A percentile compares a stretch with the other conserved stretches of the same genome.
These are phyloP conservation scores for Prunus dulcis DNA, from an alignment of 306 rosid species.

Conservation along the genomic window DNA sequence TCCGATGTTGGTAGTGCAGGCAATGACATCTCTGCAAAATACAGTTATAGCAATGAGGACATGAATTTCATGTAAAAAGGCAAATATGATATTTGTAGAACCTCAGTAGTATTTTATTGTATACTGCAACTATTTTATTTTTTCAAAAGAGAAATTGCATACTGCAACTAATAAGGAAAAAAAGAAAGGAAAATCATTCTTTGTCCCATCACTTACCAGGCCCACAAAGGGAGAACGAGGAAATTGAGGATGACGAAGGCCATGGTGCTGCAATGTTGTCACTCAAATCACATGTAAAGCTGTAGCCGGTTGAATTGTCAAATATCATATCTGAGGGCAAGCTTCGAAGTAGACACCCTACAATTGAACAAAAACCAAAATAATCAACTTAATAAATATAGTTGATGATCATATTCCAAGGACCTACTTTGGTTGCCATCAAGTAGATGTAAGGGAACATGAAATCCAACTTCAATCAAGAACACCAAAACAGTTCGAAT, in stretches of 20 bases:
- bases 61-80: slow-evolving; percentile 7
- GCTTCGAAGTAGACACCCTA: slow-evolving; percentile 96
- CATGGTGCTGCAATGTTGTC: slow-evolving; percentile 95
- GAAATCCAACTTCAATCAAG: neutral
- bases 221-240: slow-evolving; percentile 85
- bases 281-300: slow-evolving; percentile 90
- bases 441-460: neutral
- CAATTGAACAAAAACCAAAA: slow-evolving; percentile 19
- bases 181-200: slow-evolving; percentile 8
- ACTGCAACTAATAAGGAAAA: neutral
- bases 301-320: slow-evolving; percentile 76
- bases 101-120: slow-evolving; percentile 2
- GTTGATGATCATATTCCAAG: neutral
- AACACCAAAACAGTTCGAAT: neutral
- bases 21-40: slow-evolving; percentile 90
- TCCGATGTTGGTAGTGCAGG: slow-evolving; percentile 90
- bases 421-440: neutral
- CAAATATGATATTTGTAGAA: slow-evolving; percentile 7
- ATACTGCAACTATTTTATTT: neutral
- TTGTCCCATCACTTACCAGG: slow-evolving; percentile 62
- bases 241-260: slow-evolving; percentile 84
- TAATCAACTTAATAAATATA: neutral
- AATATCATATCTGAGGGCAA: slow-evolving; percentile 81
- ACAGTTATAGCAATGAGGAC: slow-evolving; percentile 4
- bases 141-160: too few relatives aligned